Percentiles rank a stretch among this genome's conserved stretches.
phyloP scores from a whole-genome alignment of 768 basidiomycete genomes.

The Hortiboletus campestris region DNA sequence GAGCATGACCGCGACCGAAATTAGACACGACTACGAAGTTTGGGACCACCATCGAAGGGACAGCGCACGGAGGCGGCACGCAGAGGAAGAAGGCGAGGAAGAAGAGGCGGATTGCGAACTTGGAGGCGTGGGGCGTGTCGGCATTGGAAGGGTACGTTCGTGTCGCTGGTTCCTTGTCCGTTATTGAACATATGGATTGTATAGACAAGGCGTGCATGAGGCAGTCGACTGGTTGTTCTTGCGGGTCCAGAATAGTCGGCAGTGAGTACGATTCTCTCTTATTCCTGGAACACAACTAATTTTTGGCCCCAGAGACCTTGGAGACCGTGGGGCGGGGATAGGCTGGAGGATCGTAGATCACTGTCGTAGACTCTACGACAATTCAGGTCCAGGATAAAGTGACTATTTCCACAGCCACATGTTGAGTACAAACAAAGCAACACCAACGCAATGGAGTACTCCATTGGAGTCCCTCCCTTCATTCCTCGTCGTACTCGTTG shows the following conservation, averaged over 20 bases:
- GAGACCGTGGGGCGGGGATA: conserved; percentile 7
- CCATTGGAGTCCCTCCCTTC: conserved; percentile 64
- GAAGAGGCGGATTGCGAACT: conserved; percentile 64
- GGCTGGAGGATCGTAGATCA: conserved; percentile 6
- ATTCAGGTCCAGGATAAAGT: not conserved
- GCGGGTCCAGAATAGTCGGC: conserved; percentile 85
- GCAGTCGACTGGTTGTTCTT: conserved; percentile 95
- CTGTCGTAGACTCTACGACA: too few relatives aligned
- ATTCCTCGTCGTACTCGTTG: conserved; percentile 62
- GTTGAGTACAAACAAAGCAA: conserved; percentile 7
- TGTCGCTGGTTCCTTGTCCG: not conserved
- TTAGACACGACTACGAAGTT: conserved; percentile 83
- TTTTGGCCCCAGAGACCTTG: conserved; percentile 16
- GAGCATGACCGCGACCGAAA: conserved; percentile 85
- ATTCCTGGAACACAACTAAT: not conserved
- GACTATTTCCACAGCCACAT: conserved; percentile 1
- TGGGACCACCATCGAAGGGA: conserved; percentile 80
- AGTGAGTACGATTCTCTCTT: conserved; percentile 38
- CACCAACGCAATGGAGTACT: conserved; percentile 21
- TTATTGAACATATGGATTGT: not conserved
- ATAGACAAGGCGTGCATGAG: conserved; percentile 82
- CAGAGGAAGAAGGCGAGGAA: conserved; percentile 46
- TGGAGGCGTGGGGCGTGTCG: conserved; percentile 88
- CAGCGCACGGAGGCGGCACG: conserved; percentile 55
- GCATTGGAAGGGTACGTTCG: conserved; percentile 80